These are phyloP conservation scores for Tolypocladium guangdongense DNA, from an alignment of 2,329 filamentous ascomycete species.

Conservation along the genomic window DNA sequence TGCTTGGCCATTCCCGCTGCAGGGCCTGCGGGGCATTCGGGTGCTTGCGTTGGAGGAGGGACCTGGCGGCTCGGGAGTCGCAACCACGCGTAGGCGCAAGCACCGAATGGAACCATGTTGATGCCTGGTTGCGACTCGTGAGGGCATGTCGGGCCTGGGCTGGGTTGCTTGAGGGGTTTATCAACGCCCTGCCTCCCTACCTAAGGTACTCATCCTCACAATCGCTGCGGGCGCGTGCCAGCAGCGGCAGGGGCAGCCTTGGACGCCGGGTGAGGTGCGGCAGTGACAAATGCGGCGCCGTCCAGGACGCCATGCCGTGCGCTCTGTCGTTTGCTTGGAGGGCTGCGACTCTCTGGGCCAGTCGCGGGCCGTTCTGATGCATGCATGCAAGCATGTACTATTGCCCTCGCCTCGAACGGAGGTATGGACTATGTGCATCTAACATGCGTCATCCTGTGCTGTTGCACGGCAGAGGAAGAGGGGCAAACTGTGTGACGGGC, in stretches of 20 bases:
- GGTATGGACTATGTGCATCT: not conserved
- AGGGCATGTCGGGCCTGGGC: not conserved
- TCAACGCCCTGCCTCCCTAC: too few relatives aligned
- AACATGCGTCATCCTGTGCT: not conserved
- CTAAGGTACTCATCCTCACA: too few relatives aligned
- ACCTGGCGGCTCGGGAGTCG: not conserved
- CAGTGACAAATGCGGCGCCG: not conserved
- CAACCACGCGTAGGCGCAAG: not conserved
- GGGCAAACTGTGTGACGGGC: not conserved
- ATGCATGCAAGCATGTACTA: not conserved
- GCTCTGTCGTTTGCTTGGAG: not conserved
- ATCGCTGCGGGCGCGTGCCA: not conserved
- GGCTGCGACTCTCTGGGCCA: not conserved
- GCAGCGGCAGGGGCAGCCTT: not conserved
- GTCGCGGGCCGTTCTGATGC: not conserved
- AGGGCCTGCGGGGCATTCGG: not conserved
- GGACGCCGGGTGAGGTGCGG: not conserved
- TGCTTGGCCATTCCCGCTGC: not conserved
- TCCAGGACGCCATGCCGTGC: not conserved
- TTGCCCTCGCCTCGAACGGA: not conserved
- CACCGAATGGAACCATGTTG: not conserved
- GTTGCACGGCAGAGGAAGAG: not conserved
- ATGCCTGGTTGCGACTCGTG: not conserved
- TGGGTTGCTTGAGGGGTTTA: not conserved
- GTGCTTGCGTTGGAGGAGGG: not conserved